phyloP scores from a whole-genome alignment of 768 basidiomycete species.

The Phlebiopsis flavidoalba region DNA sequence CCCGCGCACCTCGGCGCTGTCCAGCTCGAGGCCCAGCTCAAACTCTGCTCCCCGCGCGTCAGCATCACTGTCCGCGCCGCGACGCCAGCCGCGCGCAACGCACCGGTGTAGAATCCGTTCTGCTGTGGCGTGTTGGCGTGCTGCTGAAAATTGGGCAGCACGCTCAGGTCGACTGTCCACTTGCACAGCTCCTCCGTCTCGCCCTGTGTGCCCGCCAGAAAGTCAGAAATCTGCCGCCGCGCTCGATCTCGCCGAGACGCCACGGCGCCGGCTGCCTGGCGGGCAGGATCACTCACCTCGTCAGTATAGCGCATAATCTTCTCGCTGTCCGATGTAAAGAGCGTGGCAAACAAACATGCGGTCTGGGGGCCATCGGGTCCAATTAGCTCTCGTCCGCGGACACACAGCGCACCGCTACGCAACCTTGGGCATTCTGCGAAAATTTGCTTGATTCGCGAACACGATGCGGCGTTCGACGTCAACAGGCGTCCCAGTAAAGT shows the following conservation, averaged over 20 bases:
- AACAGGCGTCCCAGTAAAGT: background rate
- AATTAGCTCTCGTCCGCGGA: background rate
- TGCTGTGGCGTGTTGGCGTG: slow-evolving; percentile 52
- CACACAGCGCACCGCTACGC: slow-evolving; percentile 11
- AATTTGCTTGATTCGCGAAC: slow-evolving; percentile 48
- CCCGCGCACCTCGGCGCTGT: slow-evolving; percentile 84
- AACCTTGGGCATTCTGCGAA: slow-evolving; percentile 54
- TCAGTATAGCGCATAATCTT: slow-evolving; percentile 79
- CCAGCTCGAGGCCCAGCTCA: slow-evolving; percentile 77
- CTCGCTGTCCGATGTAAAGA: slow-evolving; percentile 75
- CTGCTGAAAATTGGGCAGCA: slow-evolving; percentile 73
- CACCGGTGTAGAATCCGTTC: slow-evolving; percentile 78
- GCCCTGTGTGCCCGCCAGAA: slow-evolving; percentile 37
- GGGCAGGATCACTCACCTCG: slow-evolving; percentile 38
- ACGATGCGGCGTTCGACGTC: slow-evolving; percentile 9
- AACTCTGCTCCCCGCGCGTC: slow-evolving; percentile 47
- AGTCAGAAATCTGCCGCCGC: background rate
- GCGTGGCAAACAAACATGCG: slow-evolving; percentile 75
- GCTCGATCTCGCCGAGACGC: slow-evolving; percentile 19
- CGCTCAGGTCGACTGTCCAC: slow-evolving; percentile 82
- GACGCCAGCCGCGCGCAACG: slow-evolving; percentile 15
- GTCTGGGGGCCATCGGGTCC: slow-evolving; percentile 36
- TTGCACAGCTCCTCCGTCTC: slow-evolving; percentile 72
- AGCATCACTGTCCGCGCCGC: background rate
- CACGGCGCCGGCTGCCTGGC: background rate